A percentile compares a stretch with the other conserved stretches of the same genome.
Evolutionary conservation across 805 yeast genomes (phyloP).

Genomic region (Wickerhamiella shivajii): DNA sequence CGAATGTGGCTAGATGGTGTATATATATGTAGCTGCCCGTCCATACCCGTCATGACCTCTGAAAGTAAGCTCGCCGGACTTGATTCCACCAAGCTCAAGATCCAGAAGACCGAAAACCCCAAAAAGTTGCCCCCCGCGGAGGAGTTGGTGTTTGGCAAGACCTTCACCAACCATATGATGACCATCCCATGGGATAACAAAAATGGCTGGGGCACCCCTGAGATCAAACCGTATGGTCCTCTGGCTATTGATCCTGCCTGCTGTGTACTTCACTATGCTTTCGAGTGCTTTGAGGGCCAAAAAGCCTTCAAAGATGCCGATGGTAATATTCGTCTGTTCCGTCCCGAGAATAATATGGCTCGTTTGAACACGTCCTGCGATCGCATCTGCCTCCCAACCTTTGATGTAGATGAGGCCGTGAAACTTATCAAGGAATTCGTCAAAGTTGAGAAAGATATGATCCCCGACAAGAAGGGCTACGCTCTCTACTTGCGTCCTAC

Average conservation of each 20-base stretch:
- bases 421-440: constrained; percentile 65
- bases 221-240: constrained; percentile 70
- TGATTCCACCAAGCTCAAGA: constrained; percentile 39
- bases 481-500: constrained; percentile 91
- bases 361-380: constrained; percentile 82
- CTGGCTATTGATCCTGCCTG: constrained; percentile 72
- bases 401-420: constrained; percentile 62
- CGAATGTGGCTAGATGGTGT: too few species aligned
- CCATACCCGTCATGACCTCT: too few species aligned
- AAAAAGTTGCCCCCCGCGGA: constrained; percentile 44
- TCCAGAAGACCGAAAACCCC: constrained; percentile 36
- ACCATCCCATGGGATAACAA: constrained; percentile 65
- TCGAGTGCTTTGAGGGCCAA: constrained; percentile 89
- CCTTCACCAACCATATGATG: constrained; percentile 81
- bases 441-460: constrained; percentile 56
- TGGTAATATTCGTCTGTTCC: constrained; percentile 64
- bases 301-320: constrained; percentile 60
- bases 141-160: constrained; percentile 51
- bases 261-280: constrained; percentile 86
- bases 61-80: too few species aligned
- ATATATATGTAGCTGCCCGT: too few species aligned
- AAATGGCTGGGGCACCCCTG: constrained; percentile 77
- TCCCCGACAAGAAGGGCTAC: constrained; percentile 78
- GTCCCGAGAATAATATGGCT: constrained; percentile 82
- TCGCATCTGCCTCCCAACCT: constrained; percentile 77